Percentiles rank a stretch among this genome's conserved stretches.
These are phyloP conservation scores for Populus simonii DNA, from an alignment of 345 rosid species.

Conservation along the genomic window DNA sequence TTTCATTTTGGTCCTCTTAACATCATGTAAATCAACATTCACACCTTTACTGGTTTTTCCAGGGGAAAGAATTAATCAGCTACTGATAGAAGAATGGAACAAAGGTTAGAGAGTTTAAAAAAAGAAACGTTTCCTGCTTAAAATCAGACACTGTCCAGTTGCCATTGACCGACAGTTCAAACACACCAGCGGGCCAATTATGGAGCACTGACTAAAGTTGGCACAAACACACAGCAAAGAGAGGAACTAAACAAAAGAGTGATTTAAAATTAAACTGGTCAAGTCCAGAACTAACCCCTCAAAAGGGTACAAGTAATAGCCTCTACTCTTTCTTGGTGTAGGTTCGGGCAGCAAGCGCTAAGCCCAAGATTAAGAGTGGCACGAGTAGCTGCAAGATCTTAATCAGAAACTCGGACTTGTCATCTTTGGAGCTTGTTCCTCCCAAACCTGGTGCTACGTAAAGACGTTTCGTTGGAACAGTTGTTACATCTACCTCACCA, in stretches of 20 bases:
- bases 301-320: not conserved
- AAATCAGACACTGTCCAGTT: constrained; percentile 2
- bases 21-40: not conserved
- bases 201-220: not conserved
- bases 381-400: constrained; percentile 87
- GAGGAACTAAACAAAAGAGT: not conserved
- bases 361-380: constrained; percentile 78
- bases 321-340: constrained; percentile 83
- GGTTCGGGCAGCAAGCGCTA: constrained; percentile 66
- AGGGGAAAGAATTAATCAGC: not conserved
- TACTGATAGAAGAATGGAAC: not conserved
- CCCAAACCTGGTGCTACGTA: constrained; percentile 54
- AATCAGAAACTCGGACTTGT: constrained; percentile 59
- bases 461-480: constrained; percentile 50
- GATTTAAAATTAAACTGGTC: not conserved
- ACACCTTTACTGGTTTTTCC: too few species aligned
- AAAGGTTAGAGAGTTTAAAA: not conserved
- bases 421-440: constrained; percentile 43
- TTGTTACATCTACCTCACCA: constrained; percentile 66
- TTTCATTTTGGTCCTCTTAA: not conserved
- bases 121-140: not conserved
- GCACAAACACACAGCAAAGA: not conserved
- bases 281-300: constrained; percentile 9
- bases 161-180: not conserved
- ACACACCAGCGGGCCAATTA: not conserved